Evolutionary conservation across 2,329 filamentous ascomycete species (phyloP), one percentile per base, ranked within the genome.

Genomic region (Xylariaceae sp.): DNA sequence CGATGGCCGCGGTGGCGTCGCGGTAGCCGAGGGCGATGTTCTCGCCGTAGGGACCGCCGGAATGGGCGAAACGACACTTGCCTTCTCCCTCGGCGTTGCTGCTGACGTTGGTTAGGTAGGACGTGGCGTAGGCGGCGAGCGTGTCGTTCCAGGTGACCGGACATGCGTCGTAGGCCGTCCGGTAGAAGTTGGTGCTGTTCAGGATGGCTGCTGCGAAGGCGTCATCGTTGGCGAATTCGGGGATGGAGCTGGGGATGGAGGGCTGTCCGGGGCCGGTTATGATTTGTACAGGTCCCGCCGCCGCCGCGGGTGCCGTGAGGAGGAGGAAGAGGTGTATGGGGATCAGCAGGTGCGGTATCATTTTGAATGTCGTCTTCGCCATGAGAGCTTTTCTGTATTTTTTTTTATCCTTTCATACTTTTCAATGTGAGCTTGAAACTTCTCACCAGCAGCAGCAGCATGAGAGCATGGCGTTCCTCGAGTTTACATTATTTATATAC

Each of bases 11-110:
- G 0, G 78, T 78, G 1, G 78, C 79, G 64, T 86, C 83, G 0
- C 73, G 59, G 66, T 83, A 89, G 3, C 86, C 87, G 3, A 83
- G 75, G 6, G 86, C 86, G 3, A 91, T 77, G 70, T 91, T 91
- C 72, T 91, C 88, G 64, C 88, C 88, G 58, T 84, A 84, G 0
- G 84, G 81, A 0, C 84, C 84, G 52, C 77, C 77, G 59, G 74
- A 80, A 71, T 86, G 83, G 50, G 50, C 55, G 47, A 61, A 60
- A 0, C 1, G 19, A 19, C 19, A 19, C 19, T 19, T 19, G 19
- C 19, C 19, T 19, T 19, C 19, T 19, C 19, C 19, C 1, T 19
- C 19, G 3, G n/a, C 32, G 54, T 57, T 60, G 42, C 34, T 39
- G 0, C 5, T 80, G 35, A 60, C 59, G 56, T 65, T 61, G 54